Percentiles rank a stretch among this genome's conserved stretches.
Evolutionary conservation across 2,329 filamentous ascomycete genomes (phyloP).

Genomic region (Exophiala mesophila): DNA sequence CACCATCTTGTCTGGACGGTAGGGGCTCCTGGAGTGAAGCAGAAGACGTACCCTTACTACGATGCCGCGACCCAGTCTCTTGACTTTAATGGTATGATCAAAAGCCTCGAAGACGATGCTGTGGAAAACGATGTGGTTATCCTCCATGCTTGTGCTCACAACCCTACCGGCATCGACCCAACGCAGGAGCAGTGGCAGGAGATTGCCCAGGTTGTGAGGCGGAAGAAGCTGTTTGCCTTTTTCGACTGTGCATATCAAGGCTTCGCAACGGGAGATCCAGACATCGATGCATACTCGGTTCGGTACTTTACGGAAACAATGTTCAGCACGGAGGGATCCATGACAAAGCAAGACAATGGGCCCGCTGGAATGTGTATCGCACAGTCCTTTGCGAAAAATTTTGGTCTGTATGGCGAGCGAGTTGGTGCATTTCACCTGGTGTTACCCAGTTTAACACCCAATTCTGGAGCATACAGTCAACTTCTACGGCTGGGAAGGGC

Average conservation of each 20-base stretch:
- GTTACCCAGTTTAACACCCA: neutral
- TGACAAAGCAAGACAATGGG: too few species aligned
- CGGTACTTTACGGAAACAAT: slow-evolving; percentile 80
- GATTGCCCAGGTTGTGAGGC: slow-evolving; percentile 70
- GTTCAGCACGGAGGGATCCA: slow-evolving; percentile 57
- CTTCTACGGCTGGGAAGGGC: slow-evolving; percentile 30
- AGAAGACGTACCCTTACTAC: slow-evolving; percentile 89
- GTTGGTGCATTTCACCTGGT: slow-evolving; percentile 80
- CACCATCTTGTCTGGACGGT: slow-evolving; percentile 89
- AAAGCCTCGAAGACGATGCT: slow-evolving; percentile 79
- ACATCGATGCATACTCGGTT: slow-evolving; percentile 79
- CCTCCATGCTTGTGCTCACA: slow-evolving; percentile 93
- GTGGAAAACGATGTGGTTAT: slow-evolving; percentile 67
- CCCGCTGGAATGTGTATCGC: slow-evolving; percentile 52
- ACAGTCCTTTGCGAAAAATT: slow-evolving; percentile 63
- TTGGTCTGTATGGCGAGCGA: slow-evolving; percentile 97
- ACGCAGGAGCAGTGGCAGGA: slow-evolving; percentile 92
- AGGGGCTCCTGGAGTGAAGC: slow-evolving; percentile 69
- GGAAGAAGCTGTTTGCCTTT: slow-evolving; percentile 89
- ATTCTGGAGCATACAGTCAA: neutral
- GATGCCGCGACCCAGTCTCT: slow-evolving; percentile 52
- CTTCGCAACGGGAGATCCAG: slow-evolving; percentile 85
- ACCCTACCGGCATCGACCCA: slow-evolving; percentile 94
- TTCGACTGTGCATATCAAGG: slow-evolving; percentile 98
- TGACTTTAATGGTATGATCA: slow-evolving; percentile 58